These are phyloP conservation scores for Suillus decipiens DNA, from an alignment of 768 basidiomycete genomes.

Conservation along the genomic window DNA sequence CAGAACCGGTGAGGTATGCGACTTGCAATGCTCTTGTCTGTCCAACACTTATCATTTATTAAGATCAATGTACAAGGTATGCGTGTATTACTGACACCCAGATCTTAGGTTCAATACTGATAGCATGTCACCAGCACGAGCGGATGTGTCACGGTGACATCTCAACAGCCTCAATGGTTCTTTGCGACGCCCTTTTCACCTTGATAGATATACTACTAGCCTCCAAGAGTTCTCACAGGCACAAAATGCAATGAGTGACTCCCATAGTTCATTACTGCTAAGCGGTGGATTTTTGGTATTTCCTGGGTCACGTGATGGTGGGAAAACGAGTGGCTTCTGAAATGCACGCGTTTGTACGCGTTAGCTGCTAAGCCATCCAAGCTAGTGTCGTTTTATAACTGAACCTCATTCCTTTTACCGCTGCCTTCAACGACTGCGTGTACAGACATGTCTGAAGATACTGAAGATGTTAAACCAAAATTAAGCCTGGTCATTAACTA, in stretches of 20 bases:
- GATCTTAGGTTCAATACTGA: neutral
- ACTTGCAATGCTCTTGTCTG: neutral
- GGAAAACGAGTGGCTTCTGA: slow-evolving; percentile 6
- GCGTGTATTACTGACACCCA: neutral
- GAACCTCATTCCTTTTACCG: slow-evolving; percentile 7
- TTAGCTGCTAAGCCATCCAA: slow-evolving; percentile 1
- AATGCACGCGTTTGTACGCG: slow-evolving; percentile 21
- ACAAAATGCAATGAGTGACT: neutral
- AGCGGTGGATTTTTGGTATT: no score
- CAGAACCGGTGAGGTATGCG: neutral
- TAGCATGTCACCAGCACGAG: neutral
- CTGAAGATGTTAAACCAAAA: slow-evolving; percentile 69
- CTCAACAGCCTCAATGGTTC: neutral
- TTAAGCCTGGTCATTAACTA: slow-evolving; percentile 59
- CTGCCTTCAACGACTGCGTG: neutral
- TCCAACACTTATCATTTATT: neutral
- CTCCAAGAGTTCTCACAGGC: neutral
- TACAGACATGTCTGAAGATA: slow-evolving; percentile 28
- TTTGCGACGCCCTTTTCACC: neutral
- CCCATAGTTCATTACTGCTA: no score
- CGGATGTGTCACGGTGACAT: neutral
- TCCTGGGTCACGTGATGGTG: slow-evolving; percentile 4
- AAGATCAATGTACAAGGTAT: neutral
- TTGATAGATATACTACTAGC: neutral
- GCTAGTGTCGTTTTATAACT: neutral